Evolutionary conservation across 805 yeast genomes (phyloP).

Genomic region (Kluyveromyces lactis): DNA sequence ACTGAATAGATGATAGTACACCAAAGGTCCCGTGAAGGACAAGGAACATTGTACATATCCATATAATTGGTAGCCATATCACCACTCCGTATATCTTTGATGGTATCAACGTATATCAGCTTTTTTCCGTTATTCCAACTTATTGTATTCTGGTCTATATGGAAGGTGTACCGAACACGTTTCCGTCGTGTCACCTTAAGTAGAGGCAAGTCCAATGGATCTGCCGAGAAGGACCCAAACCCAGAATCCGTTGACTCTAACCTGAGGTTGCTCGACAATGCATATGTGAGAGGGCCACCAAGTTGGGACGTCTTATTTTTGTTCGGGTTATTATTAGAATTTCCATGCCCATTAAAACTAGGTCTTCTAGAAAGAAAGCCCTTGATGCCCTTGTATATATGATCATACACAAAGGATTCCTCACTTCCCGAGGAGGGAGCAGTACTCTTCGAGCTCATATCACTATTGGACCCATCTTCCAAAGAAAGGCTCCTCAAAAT

Average conservation of each 20-base stretch:
- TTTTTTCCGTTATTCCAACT: conserved; percentile 25
- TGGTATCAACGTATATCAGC: conserved; percentile 23
- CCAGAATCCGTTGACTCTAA: background rate
- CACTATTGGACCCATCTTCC: no score
- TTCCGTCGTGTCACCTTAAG: conserved; percentile 26
- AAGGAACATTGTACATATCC: conserved; percentile 71
- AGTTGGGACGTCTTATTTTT: background rate
- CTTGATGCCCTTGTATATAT: conserved; percentile 3
- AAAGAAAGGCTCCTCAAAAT: no score
- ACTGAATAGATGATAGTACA: conserved; percentile 67
- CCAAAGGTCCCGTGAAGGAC: conserved; percentile 65
- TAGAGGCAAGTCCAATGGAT: conserved; percentile 7
- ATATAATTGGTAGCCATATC: conserved; percentile 75
- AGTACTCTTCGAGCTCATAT: no score
- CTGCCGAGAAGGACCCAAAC: background rate
- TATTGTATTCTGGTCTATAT: conserved; percentile 15
- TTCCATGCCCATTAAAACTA: background rate
- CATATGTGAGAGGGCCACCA: conserved; percentile 3
- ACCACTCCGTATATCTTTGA: conserved; percentile 37
- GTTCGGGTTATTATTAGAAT: background rate
- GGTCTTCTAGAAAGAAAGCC: conserved; percentile 1
- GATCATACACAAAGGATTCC: conserved; percentile 2
- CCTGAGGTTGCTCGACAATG: background rate
- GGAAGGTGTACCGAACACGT: conserved; percentile 17
- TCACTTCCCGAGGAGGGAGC: background rate